Evolutionary conservation across 1,284 basidiomycete species (phyloP).

Genomic region (Pseudozyma pruni): DNA sequence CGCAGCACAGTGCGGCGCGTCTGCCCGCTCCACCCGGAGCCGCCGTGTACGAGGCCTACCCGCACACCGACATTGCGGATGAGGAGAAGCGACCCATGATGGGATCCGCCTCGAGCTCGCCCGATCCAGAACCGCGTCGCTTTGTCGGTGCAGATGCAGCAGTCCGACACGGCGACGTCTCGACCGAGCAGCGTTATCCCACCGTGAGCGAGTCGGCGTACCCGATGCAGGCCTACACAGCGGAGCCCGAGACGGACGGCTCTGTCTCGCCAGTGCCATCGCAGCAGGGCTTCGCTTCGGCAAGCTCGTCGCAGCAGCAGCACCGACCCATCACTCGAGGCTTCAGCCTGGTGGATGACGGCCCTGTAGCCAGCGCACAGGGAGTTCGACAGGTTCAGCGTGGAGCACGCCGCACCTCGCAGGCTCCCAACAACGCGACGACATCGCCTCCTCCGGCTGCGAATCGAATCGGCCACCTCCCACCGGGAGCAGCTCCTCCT

Average conservation of each 20-base stretch:
- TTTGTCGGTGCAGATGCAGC: slow-evolving; percentile 21
- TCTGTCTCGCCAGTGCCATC: slow-evolving; percentile 14
- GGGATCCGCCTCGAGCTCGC: slow-evolving; percentile 47
- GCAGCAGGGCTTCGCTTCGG: slow-evolving; percentile 10
- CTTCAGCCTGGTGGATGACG: slow-evolving; percentile 65
- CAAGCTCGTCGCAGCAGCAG: slow-evolving; percentile 18
- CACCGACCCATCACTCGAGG: slow-evolving; percentile 43
- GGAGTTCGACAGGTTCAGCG: slow-evolving; percentile 62
- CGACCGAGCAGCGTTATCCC: slow-evolving; percentile 58
- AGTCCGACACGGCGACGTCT: slow-evolving; percentile 55
- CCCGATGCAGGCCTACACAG: slow-evolving; percentile 53
- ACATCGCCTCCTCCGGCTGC: slow-evolving; percentile 17
- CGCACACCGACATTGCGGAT: slow-evolving; percentile 36
- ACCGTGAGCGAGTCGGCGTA: slow-evolving; percentile 50
- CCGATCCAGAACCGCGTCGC: slow-evolving; percentile 40
- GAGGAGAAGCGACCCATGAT: slow-evolving; percentile 62
- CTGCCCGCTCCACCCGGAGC: slow-evolving; percentile 20
- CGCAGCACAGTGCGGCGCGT: slow-evolving; percentile 10
- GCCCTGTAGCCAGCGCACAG: slow-evolving; percentile 57
- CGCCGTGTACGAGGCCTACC: slow-evolving; percentile 44
- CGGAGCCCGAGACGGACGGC: slow-evolving; percentile 50
- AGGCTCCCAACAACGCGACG: slow-evolving; percentile 32
- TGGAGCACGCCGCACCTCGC: slow-evolving; percentile 56
- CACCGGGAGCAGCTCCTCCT: slow-evolving; percentile 40
- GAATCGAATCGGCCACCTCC: slow-evolving; percentile 17